phyloP scores from a whole-genome alignment of 805 yeast species.

The Candida methanosorbosa region DNA sequence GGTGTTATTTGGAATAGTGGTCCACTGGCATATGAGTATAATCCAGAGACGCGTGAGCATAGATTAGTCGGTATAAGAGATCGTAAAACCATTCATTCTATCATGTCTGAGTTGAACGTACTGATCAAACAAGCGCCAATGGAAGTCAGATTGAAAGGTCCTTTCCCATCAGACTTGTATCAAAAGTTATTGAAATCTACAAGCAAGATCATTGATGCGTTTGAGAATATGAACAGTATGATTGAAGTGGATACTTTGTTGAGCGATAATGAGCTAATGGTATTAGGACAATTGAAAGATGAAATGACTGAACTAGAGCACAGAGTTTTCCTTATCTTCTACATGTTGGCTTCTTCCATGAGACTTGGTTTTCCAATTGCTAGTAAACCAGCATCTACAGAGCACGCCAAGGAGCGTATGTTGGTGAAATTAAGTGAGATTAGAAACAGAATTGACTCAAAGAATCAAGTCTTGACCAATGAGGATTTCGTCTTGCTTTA shows the following conservation, averaged over 20 bases:
- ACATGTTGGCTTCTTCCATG: constrained; percentile 71
- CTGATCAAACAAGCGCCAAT: constrained; percentile 63
- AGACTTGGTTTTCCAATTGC: constrained; percentile 73
- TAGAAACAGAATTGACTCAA: constrained; percentile 28
- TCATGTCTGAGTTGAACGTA: constrained; percentile 52
- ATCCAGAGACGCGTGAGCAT: constrained; percentile 16
- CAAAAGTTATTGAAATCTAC: constrained; percentile 44
- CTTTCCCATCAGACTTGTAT: constrained; percentile 50
- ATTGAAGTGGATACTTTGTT: constrained; percentile 53
- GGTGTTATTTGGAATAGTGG: constrained; percentile 78
- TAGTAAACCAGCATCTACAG: constrained; percentile 66
- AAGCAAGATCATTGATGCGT: constrained; percentile 61
- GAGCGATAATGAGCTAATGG: constrained; percentile 42
- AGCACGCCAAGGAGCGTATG: constrained; percentile 63
- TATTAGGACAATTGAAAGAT: constrained; percentile 41
- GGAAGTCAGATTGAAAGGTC: constrained; percentile 69
- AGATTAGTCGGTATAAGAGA: constrained; percentile 35
- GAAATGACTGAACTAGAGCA: constrained; percentile 67
- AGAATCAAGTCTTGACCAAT: constrained; percentile 33
- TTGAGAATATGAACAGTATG: constrained; percentile 64
- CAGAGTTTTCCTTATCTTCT: constrained; percentile 65
- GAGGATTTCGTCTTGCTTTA: constrained; percentile 74
- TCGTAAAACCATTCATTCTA: constrained; percentile 33
- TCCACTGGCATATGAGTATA: constrained; percentile 42
- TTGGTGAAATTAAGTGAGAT: constrained; percentile 56